Percentiles rank a stretch among this genome's conserved stretches.
Conservation (phyloP, 2,329 filamentous ascomycete genomes). For the Neofusicoccum ribis region DNA sequence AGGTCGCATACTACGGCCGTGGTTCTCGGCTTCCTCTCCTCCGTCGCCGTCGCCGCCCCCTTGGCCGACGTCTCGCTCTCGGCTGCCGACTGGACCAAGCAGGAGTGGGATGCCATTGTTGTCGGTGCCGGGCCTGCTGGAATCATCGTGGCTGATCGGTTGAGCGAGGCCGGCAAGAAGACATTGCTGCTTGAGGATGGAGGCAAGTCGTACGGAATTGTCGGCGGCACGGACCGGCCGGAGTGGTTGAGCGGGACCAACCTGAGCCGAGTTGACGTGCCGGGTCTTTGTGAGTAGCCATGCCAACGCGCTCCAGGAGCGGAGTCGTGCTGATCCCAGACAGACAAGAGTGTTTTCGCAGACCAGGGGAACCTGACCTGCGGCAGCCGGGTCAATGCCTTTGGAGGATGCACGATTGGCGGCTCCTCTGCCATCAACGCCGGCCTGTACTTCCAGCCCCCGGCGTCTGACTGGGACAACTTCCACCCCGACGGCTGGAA, state of each 20-base stretch:
- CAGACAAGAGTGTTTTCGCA: slow-evolving; percentile 53
- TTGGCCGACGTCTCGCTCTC: not conserved
- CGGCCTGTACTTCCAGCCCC: slow-evolving; percentile 55
- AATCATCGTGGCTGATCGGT: slow-evolving; percentile 53
- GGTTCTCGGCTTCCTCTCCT: not conserved
- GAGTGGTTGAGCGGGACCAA: slow-evolving; percentile 51
- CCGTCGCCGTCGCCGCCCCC: slow-evolving; percentile 5
- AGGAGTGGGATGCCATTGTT: slow-evolving; percentile 37
- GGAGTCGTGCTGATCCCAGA: not conserved
- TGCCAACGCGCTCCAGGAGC: not conserved
- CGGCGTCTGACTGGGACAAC: slow-evolving; percentile 53
- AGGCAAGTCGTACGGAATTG: slow-evolving; percentile 52
- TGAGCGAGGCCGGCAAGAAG: slow-evolving; percentile 54
- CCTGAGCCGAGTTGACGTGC: slow-evolving; percentile 55
- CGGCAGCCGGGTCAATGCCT: slow-evolving; percentile 43
- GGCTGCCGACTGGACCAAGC: slow-evolving; percentile 10
- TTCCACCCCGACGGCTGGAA: slow-evolving; percentile 55
- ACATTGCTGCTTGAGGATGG: slow-evolving; percentile 56
- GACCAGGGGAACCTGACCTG: slow-evolving; percentile 45
- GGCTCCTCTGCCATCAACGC: slow-evolving; percentile 57
- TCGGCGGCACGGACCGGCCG: slow-evolving; percentile 50
- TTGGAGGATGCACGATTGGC: slow-evolving; percentile 53
- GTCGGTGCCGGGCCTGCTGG: slow-evolving; percentile 55
- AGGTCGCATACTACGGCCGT: slow-evolving; percentile 2
- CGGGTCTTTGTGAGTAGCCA: slow-evolving; percentile 40